phyloP scores from a whole-genome alignment of 1,284 basidiomycete genomes.

The Nidula niveotomentosa region DNA sequence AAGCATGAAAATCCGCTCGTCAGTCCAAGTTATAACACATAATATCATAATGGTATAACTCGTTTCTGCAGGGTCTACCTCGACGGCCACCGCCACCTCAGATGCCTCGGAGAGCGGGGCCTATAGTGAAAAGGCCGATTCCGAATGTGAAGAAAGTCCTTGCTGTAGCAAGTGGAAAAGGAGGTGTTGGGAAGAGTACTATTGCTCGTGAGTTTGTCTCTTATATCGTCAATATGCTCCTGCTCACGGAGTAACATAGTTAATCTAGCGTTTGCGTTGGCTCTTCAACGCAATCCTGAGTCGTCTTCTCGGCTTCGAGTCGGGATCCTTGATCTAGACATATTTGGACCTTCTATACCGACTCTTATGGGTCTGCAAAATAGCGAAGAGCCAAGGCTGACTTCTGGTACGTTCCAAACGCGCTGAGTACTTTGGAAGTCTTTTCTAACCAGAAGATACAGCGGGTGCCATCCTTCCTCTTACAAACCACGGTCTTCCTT shows the following conservation, averaged over 20 bases:
- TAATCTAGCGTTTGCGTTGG: conserved; percentile 82
- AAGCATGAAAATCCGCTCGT: not conserved
- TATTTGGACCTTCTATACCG: conserved; percentile 96
- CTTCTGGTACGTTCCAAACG: conserved; percentile 47
- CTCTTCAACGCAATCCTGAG: conserved; percentile 37
- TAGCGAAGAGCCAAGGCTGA: conserved; percentile 80
- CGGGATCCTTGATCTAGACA: conserved; percentile 92
- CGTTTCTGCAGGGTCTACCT: conserved; percentile 13
- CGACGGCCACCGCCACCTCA: conserved; percentile 41
- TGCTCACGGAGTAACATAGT: conserved; percentile 40
- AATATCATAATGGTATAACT: not conserved
- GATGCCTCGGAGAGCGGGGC: conserved; percentile 60
- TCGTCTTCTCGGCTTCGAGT: conserved; percentile 54
- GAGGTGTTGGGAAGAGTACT: conserved; percentile 97
- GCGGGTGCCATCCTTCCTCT: conserved; percentile 83
- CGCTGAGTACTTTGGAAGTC: not conserved
- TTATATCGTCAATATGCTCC: conserved; percentile 11
- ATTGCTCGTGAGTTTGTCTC: conserved; percentile 63
- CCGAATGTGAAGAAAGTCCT: conserved; percentile 75
- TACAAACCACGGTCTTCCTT: conserved; percentile 87
- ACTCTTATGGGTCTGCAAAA: conserved; percentile 91
- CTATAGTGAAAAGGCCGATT: conserved; percentile 56
- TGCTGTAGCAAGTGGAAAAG: conserved; percentile 93
- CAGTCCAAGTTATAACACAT: not conserved
- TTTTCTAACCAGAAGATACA: conserved; percentile 22